phyloP scores from a whole-genome alignment of 2,329 filamentous ascomycete species.

The Sclerotinia sclerotiorum region DNA sequence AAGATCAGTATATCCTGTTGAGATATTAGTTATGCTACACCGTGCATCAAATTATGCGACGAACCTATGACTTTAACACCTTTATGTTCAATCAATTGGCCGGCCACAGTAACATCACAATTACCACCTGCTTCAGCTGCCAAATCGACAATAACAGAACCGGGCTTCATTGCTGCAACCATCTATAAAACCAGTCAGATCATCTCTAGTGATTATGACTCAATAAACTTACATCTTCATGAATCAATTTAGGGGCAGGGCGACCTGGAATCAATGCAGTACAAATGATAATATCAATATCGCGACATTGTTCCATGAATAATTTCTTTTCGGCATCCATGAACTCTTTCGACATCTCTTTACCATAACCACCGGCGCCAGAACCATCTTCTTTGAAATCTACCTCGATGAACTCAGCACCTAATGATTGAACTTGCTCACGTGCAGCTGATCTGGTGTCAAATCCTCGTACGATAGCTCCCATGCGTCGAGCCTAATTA shows the following conservation, averaged over 20 bases:
- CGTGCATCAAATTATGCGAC: constrained; percentile 32
- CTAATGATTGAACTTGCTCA: constrained; percentile 87
- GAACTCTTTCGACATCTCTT: constrained; percentile 93
- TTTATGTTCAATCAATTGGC: constrained; percentile 68
- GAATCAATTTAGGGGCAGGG: constrained; percentile 81
- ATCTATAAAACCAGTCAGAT: constrained; percentile 46
- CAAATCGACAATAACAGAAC: constrained; percentile 83
- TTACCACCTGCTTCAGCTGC: constrained; percentile 88
- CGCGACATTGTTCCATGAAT: constrained; percentile 81
- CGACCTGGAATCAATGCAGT: constrained; percentile 87
- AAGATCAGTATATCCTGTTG: constrained; percentile 75
- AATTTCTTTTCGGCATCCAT: constrained; percentile 91
- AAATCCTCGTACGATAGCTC: constrained; percentile 86
- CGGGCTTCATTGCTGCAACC: constrained; percentile 70
- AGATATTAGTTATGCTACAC: not conserved
- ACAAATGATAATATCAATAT: constrained; percentile 90
- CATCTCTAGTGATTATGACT: not conserved
- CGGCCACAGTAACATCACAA: constrained; percentile 76
- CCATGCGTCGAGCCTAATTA: constrained; percentile 69
- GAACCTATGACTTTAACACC: constrained; percentile 81
- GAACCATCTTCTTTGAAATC: constrained; percentile 81
- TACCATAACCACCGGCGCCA: constrained; percentile 83
- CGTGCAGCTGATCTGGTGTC: constrained; percentile 86
- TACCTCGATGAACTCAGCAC: constrained; percentile 87
- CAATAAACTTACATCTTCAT: constrained; percentile 60